Conservation (phyloP, 1,284 basidiomycete species). For the Amylostereum areolatum region DNA sequence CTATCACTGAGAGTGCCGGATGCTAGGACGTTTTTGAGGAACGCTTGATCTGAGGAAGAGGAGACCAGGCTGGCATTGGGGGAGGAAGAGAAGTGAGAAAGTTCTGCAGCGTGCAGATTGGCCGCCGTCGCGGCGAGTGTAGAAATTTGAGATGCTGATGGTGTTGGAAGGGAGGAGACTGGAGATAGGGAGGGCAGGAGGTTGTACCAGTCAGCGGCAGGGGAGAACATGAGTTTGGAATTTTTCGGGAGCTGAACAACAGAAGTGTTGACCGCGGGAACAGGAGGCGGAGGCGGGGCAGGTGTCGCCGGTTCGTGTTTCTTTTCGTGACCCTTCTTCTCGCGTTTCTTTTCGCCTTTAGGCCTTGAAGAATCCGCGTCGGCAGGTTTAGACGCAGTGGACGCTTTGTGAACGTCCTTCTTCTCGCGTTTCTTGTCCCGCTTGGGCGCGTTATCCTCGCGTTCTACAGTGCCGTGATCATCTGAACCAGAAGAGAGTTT, state of each 20-base stretch:
- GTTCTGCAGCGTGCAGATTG: constrained; percentile 45
- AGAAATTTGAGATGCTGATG: constrained; percentile 38
- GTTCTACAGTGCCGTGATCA: constrained; percentile 4
- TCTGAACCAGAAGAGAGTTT: constrained; percentile 30
- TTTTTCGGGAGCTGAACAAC: not conserved
- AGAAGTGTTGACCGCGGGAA: not conserved
- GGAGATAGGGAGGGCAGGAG: constrained; percentile 28
- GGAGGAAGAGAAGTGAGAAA: constrained; percentile 37
- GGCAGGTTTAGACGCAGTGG: not conserved
- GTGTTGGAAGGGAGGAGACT: constrained; percentile 20
- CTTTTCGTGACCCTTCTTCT: constrained; percentile 9
- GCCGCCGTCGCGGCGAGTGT: constrained; percentile 44
- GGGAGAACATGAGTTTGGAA: constrained; percentile 32
- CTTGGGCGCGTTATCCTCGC: not conserved
- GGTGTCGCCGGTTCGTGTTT: constrained; percentile 6
- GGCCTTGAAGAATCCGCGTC: not conserved
- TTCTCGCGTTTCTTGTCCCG: constrained; percentile 21
- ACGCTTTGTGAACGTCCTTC: constrained; percentile 18
- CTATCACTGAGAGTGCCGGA: constrained; percentile 92
- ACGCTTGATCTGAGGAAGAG: constrained; percentile 66
- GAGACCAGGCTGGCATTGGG: constrained; percentile 31
- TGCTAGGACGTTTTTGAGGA: constrained; percentile 79
- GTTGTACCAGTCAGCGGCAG: constrained; percentile 58
- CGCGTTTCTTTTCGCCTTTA: not conserved
- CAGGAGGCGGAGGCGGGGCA: not conserved